Evolutionary conservation across 768 basidiomycete species (phyloP).

Genomic region (Pholiota microspora): DNA sequence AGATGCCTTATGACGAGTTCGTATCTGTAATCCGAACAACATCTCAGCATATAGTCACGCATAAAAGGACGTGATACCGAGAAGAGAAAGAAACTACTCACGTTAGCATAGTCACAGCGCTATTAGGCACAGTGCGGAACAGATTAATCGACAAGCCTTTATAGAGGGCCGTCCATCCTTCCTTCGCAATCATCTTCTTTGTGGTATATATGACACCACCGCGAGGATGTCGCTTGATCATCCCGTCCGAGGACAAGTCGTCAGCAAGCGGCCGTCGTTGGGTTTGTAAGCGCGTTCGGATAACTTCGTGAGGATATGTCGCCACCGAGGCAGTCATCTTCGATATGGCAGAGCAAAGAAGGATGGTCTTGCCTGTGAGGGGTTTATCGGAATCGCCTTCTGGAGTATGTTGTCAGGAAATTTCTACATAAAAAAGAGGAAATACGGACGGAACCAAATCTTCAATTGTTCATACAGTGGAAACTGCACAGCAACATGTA

Average conservation of each 20-base stretch:
- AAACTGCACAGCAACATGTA: slow-evolving; percentile 96
- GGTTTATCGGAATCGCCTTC: slow-evolving; percentile 46
- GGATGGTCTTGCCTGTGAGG: slow-evolving; percentile 64
- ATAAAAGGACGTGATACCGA: too few species aligned
- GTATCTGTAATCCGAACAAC: too few species aligned
- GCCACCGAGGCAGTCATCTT: slow-evolving; percentile 96
- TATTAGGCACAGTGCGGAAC: slow-evolving; percentile 92
- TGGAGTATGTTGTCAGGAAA: slow-evolving; percentile 21
- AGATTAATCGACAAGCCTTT: slow-evolving; percentile 94
- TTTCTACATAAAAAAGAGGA: background rate
- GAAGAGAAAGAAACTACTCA: slow-evolving; percentile 36
- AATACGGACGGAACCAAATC: slow-evolving; percentile 72
- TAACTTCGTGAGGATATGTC: slow-evolving; percentile 98
- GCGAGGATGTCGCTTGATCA: slow-evolving; percentile 52
- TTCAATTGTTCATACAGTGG: slow-evolving; percentile 95
- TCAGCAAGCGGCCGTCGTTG: slow-evolving; percentile 64
- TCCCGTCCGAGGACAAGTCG: slow-evolving; percentile 58
- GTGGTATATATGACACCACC: slow-evolving; percentile 76
- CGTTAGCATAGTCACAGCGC: slow-evolving; percentile 95
- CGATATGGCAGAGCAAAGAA: slow-evolving; percentile 87
- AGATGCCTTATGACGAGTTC: too few species aligned
- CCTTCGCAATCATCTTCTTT: slow-evolving; percentile 68
- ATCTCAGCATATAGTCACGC: too few species aligned
- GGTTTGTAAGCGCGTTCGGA: slow-evolving; percentile 97
- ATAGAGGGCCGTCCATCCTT: slow-evolving; percentile 90